Percentiles rank a stretch among this genome's conserved stretches.
phyloP scores from a whole-genome alignment of 257 asterid genomes.

The Parsonsia alboflavescens region DNA sequence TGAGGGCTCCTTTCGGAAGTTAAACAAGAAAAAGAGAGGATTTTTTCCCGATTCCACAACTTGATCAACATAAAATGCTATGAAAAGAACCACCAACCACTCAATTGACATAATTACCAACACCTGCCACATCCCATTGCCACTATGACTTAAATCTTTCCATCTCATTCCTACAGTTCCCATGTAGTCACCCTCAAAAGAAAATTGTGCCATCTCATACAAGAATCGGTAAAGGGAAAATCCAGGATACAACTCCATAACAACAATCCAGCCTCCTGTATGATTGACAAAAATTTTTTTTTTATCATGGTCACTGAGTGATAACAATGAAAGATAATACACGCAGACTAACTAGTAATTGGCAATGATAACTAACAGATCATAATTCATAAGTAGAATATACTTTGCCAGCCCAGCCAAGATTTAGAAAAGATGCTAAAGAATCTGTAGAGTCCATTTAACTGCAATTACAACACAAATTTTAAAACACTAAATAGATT shows the following conservation, averaged over 20 bases:
- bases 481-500: not conserved
- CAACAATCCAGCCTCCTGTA: conserved; percentile 76
- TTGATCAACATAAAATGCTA: conserved; percentile 73
- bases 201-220: conserved; percentile 70
- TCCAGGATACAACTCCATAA: conserved; percentile 91
- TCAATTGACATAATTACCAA: conserved; percentile 66
- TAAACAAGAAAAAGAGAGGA: conserved; percentile 51
- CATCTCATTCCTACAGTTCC: conserved; percentile 94
- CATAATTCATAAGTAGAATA: not conserved
- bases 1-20: conserved; percentile 40
- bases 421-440: not conserved
- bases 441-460: not conserved
- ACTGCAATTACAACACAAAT: not conserved
- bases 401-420: not conserved
- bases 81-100: conserved; percentile 70
- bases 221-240: conserved; percentile 85
- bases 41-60: conserved; percentile 64
- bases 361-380: not conserved
- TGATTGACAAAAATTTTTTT: conserved; percentile 19
- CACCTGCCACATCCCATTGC: conserved; percentile 71
- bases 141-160: conserved; percentile 58
- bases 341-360: not conserved
- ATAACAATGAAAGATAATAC: conserved; percentile 6
- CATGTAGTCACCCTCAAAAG: conserved; percentile 62
- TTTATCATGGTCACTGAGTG: not conserved